Evolutionary conservation across 768 basidiomycete species (phyloP), one percentile per base, ranked within the genome.

Genomic region (Suillus subluteus): DNA sequence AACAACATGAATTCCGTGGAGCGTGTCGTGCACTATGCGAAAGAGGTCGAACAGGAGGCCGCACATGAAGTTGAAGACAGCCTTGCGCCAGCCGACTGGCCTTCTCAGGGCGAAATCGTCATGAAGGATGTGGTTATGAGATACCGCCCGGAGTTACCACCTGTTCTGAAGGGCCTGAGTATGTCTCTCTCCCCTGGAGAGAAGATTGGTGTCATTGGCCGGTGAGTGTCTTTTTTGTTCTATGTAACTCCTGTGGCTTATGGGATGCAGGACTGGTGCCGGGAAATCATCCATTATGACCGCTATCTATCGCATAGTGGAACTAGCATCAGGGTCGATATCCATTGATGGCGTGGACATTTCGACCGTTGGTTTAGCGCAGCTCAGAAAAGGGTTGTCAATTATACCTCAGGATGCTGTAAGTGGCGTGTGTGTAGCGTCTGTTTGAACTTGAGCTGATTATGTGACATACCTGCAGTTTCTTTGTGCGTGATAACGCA

Each of bases 1-100:
- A 97, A 98, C 76, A 86, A 96, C 76, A 95, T 96, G 92, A 95
- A 95, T 74, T 87, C 88, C n/a, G 91, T 93, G 9, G 92, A 94
- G 74, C 90, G 96, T 32, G 82, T 98, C 21, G 80, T 94, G 4
- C 86, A 95, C 74, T 98, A 98, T 72, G 88, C 90, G 50, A 84
- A 85, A 23, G 84, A 88, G 37, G 81, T 98, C 21, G 94, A 95
- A 74, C 91, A 95, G 75, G 95, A 96, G 77, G 86, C 91, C 2
- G 84, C 91, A 1, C 87, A 91, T 71, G 83, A 88, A 48, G 76
- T 91, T 21, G 82, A 87, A 0, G 89, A 88, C 18, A 81, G 75
- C 35, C 87, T 85, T 69, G 90, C 89, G 0, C 76, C 87, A 0
- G 66, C 82, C 3, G 76, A 83, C 2, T 98, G 96, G 96, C 96